phyloP scores from a whole-genome alignment of 2,329 filamentous ascomycete species.

The Cordyceps militaris region DNA sequence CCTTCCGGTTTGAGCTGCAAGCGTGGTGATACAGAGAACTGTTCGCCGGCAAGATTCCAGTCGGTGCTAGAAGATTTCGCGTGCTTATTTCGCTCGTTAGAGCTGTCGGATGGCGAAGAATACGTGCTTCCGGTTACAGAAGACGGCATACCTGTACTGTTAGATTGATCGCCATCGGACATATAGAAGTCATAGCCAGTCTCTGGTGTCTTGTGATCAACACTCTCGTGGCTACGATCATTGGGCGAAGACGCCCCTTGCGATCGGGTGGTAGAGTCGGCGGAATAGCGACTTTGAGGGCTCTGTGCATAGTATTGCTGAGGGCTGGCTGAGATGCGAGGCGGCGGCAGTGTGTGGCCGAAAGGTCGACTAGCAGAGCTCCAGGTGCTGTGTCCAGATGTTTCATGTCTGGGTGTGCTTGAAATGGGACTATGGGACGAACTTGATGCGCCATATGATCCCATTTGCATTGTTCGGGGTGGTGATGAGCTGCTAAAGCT shows the following conservation, averaged over 20 bases:
- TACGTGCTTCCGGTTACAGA: constrained; percentile 42
- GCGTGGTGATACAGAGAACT: background rate
- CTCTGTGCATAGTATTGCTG: constrained; percentile 7
- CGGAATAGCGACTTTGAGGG: constrained; percentile 4
- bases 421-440: constrained; percentile 8
- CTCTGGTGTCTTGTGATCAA: constrained; percentile 14
- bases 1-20: background rate
- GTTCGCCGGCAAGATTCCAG: constrained; percentile 20
- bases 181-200: constrained; percentile 17
- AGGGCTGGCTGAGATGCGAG: constrained; percentile 5
- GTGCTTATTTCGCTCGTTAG: constrained; percentile 22
- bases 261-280: background rate
- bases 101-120: constrained; percentile 38
- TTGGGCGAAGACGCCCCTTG: background rate
- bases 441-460: background rate
- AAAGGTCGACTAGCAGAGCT: constrained; percentile 5
- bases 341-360: constrained; percentile 9
- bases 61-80: constrained; percentile 23
- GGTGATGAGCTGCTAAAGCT: constrained; percentile 15
- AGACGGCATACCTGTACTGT: constrained; percentile 35
- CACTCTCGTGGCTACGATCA: background rate
- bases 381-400: background rate
- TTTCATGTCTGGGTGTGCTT: constrained; percentile 12
- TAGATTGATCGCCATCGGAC: constrained; percentile 20
- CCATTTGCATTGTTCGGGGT: constrained; percentile 18